Percentiles rank a stretch among this genome's conserved stretches.
Conservation (phyloP, 345 rosid species). For the Xanthoceras sorbifolium region DNA sequence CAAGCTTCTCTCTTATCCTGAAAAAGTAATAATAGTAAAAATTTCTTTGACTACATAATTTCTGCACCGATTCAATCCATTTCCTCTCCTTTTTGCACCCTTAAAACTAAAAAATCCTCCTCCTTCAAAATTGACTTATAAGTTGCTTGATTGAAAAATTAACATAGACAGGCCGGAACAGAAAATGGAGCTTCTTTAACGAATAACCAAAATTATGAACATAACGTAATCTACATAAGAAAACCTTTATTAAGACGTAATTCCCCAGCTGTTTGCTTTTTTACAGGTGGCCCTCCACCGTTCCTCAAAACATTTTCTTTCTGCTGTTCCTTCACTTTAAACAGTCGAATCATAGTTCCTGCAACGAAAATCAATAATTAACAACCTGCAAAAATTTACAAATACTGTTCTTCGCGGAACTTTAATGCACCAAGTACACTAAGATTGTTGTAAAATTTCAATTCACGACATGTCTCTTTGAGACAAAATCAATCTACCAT, state of each 20-base stretch:
- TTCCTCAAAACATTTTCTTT: slow-evolving; percentile 74
- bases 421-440: background rate
- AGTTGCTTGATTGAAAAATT: background rate
- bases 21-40: background rate
- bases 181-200: background rate
- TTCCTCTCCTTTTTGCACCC: no score
- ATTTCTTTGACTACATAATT: background rate
- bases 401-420: background rate
- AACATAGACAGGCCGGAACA: background rate
- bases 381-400: background rate
- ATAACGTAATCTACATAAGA: background rate
- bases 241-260: slow-evolving; percentile 87
- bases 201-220: background rate
- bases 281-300: slow-evolving; percentile 53
- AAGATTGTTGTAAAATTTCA: background rate
- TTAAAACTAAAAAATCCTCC: background rate
- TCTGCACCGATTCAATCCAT: background rate
- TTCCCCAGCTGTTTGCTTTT: slow-evolving; percentile 83
- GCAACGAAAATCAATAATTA: background rate
- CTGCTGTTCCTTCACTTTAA: slow-evolving; percentile 87
- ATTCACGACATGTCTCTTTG: no score
- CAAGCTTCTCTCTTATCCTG: background rate
- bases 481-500: background rate
- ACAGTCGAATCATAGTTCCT: slow-evolving; percentile 72
- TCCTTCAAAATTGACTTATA: background rate